These are phyloP conservation scores for Fusarium veterinarium DNA, from an alignment of 2,329 filamentous ascomycete species.

Conservation along the genomic window DNA sequence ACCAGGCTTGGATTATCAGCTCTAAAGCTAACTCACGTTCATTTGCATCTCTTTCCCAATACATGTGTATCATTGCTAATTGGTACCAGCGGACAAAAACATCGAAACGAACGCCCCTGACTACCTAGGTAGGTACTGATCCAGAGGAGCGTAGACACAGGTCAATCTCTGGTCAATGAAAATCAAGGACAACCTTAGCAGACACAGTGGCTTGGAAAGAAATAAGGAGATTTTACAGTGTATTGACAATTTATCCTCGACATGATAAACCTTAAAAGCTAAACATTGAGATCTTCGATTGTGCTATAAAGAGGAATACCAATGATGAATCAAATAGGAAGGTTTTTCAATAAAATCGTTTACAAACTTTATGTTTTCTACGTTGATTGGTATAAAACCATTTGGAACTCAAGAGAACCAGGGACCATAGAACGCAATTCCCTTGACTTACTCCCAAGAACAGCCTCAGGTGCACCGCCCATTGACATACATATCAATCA, in stretches of 20 bases:
- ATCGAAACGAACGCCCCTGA: neutral
- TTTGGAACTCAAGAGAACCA: neutral
- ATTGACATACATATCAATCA: neutral
- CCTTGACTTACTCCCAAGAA: neutral
- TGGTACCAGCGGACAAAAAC: neutral
- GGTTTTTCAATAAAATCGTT: neutral
- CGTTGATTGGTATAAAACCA: neutral
- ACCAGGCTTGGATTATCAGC: neutral
- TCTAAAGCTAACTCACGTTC: neutral
- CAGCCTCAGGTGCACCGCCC: neutral
- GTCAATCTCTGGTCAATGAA: neutral
- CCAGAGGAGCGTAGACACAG: neutral
- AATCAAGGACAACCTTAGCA: no score
- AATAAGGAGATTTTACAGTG: neutral
- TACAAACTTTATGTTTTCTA: neutral
- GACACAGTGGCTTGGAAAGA: neutral
- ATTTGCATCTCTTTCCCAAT: neutral
- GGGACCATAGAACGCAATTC: neutral
- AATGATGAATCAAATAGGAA: neutral
- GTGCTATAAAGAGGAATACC: neutral
- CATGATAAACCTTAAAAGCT: no score
- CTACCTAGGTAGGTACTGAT: neutral
- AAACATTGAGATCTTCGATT: neutral
- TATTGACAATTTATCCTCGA: neutral
- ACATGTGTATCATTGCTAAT: neutral